phyloP scores from a whole-genome alignment of 148 eudicot genomes.

The Euryodendron excelsum region DNA sequence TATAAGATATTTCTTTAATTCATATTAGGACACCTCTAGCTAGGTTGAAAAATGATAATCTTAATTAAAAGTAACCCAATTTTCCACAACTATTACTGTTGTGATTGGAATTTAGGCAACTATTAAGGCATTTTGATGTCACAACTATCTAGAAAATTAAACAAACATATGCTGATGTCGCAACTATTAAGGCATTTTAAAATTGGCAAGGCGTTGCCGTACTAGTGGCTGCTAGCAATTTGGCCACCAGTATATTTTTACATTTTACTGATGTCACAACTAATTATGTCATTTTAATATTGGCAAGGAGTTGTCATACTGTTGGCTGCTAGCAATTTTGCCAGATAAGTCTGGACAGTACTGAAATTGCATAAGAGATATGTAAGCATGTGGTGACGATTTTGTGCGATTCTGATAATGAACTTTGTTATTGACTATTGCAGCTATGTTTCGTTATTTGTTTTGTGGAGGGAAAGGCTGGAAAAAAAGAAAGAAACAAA shows the following conservation, averaged over 20 bases:
- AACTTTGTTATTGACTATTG: too few relatives aligned
- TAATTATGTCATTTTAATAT: not conserved
- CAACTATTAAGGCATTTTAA: not conserved
- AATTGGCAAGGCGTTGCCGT: not conserved
- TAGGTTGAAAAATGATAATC: too few relatives aligned
- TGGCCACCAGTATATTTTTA: slow-evolving; percentile 4
- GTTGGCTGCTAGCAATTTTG: not conserved
- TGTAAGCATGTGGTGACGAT: not conserved
- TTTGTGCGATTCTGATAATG: too few relatives aligned
- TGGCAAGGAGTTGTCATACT: not conserved
- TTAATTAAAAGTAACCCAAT: too few relatives aligned
- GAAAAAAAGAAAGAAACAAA: too few relatives aligned
- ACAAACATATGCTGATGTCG: not conserved
- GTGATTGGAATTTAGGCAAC: not conserved
- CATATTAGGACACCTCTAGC: too few relatives aligned
- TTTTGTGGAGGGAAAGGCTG: too few relatives aligned
- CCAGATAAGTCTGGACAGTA: slow-evolving; percentile 2
- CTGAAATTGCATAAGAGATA: not conserved
- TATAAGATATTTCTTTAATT: too few relatives aligned
- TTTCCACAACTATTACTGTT: not conserved
- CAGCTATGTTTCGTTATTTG: too few relatives aligned
- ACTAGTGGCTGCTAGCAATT: not conserved
- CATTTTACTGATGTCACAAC: not conserved
- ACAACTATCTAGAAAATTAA: not conserved
- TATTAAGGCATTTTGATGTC: too few relatives aligned